phyloP scores from a whole-genome alignment of 805 yeast genomes.

The Candida fluviatilis region DNA sequence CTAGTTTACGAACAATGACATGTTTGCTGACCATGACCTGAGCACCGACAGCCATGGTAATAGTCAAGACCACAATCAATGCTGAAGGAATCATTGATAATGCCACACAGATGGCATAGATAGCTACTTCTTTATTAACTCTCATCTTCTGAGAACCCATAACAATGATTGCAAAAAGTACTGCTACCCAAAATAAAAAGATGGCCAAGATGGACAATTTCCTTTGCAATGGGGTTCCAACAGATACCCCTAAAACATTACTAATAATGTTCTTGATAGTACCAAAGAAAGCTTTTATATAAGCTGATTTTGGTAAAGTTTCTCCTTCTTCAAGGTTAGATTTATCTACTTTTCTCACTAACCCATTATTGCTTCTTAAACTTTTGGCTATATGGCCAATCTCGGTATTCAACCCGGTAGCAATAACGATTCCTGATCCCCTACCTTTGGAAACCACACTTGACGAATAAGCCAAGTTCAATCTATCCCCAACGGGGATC shows the following conservation, averaged over 20 bases:
- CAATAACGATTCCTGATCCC: slow-evolving; percentile 35
- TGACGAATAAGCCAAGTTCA: slow-evolving; percentile 31
- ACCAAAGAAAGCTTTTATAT: slow-evolving; percentile 29
- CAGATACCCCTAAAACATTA: slow-evolving; percentile 44
- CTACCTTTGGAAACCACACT: slow-evolving; percentile 41
- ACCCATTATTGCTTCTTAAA: slow-evolving; percentile 19
- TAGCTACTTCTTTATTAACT: slow-evolving; percentile 33
- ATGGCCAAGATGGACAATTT: slow-evolving; percentile 47
- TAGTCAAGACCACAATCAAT: slow-evolving; percentile 35
- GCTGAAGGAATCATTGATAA: slow-evolving; percentile 39
- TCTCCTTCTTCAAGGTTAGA: slow-evolving; percentile 18
- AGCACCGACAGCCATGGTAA: slow-evolving; percentile 40
- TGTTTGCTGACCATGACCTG: slow-evolving; percentile 32
- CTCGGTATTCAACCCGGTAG: slow-evolving; percentile 38
- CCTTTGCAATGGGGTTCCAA: slow-evolving; percentile 46
- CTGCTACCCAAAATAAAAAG: slow-evolving; percentile 45
- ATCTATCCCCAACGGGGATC: slow-evolving; percentile 34
- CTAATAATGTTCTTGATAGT: slow-evolving; percentile 39
- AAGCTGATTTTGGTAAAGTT: slow-evolving; percentile 35
- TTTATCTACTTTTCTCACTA: slow-evolving; percentile 31
- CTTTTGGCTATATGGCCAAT: slow-evolving; percentile 39
- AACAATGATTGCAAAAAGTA: slow-evolving; percentile 34
- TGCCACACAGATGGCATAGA: slow-evolving; percentile 38
- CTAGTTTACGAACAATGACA: slow-evolving; percentile 35
- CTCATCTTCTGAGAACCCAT: slow-evolving; percentile 33